phyloP scores from a whole-genome alignment of 2,329 filamentous ascomycete genomes.

The Raffaelea ambrosiae region DNA sequence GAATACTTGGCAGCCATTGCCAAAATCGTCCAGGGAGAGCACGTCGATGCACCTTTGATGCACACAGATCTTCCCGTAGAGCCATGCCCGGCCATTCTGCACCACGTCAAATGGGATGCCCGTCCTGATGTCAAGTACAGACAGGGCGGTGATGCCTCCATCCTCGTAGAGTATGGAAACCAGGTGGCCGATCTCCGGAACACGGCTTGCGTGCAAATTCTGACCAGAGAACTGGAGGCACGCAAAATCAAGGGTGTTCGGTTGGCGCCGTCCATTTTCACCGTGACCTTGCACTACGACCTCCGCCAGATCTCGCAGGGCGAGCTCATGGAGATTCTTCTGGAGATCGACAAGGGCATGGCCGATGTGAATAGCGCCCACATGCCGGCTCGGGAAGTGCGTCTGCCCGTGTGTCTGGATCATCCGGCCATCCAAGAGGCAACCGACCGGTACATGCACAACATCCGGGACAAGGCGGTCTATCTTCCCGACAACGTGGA shows the following conservation, averaged over 20 bases:
- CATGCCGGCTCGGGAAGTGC: background rate
- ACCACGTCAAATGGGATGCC: background rate
- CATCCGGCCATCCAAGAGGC: background rate
- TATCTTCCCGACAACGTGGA: slow-evolving; percentile 20
- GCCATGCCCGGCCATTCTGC: background rate
- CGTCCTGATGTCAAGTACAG: slow-evolving; percentile 31
- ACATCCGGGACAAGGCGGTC: background rate
- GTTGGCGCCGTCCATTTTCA: background rate
- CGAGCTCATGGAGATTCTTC: background rate
- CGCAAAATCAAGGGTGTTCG: background rate
- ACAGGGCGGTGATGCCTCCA: slow-evolving; percentile 38
- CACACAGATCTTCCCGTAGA: no score
- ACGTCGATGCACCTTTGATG: no score
- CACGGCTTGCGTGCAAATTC: slow-evolving; percentile 43
- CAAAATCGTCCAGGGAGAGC: background rate
- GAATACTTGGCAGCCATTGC: background rate
- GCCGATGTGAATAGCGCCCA: background rate
- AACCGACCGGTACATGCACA: background rate
- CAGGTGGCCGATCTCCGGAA: slow-evolving; percentile 49
- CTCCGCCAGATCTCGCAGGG: background rate
- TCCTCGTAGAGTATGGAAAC: slow-evolving; percentile 50
- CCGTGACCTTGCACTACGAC: background rate
- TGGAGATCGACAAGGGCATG: background rate
- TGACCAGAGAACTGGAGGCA: slow-evolving; percentile 35
- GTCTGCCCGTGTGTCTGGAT: background rate